These are phyloP conservation scores for Rosa lucieae DNA, from an alignment of 306 rosid genomes.

Conservation along the genomic window DNA sequence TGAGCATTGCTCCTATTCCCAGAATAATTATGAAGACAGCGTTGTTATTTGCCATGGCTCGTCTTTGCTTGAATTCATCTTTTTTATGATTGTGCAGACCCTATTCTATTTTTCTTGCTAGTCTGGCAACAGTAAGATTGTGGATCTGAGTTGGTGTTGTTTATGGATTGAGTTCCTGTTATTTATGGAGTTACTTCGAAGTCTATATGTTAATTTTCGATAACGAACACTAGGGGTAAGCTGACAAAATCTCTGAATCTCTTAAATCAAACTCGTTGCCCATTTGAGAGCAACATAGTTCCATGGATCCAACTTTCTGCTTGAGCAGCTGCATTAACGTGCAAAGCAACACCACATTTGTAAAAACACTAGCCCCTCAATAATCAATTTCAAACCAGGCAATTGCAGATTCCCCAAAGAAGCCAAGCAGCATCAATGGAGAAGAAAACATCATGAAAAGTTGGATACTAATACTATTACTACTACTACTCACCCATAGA, in stretches of 20 bases:
- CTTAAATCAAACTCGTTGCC: background rate
- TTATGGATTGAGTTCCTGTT: background rate
- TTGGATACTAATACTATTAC: background rate
- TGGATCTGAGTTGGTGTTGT: background rate
- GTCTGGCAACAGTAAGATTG: background rate
- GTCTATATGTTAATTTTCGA: background rate
- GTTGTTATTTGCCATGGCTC: background rate
- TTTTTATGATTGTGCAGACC: conserved; percentile 2
- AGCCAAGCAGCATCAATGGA: background rate
- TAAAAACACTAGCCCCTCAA: background rate
- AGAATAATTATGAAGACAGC: background rate
- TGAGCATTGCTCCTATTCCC: conserved; percentile 28
- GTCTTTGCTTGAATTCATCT: background rate
- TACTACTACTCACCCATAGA: background rate
- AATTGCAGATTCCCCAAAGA: background rate
- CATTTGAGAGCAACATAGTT: background rate
- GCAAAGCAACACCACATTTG: background rate
- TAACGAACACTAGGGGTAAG: too few species aligned
- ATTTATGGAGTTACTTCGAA: background rate
- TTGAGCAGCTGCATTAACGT: too few species aligned
- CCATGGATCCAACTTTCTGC: background rate
- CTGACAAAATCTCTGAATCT: background rate
- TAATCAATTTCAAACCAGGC: background rate
- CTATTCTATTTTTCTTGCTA: background rate
- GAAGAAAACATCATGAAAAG: background rate